A percentile compares a stretch with the other conserved stretches of the same genome.
Evolutionary conservation across 75 land plant genomes (phyloP).

Genomic region (Picea sitchensis): DNA sequence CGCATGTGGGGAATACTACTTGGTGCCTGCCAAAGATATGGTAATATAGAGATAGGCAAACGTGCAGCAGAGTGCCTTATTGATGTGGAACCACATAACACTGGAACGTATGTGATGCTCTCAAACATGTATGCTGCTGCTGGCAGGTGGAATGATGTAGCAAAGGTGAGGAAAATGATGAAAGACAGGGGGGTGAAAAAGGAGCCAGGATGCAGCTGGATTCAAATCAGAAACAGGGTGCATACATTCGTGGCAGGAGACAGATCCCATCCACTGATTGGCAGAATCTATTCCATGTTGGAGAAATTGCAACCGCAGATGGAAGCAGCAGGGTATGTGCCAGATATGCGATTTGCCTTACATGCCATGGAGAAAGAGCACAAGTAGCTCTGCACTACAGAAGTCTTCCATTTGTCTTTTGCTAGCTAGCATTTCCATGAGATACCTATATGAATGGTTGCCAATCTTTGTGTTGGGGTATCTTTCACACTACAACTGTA

Average conservation of each 20-base stretch:
- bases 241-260: not conserved
- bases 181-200: not conserved
- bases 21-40: not conserved
- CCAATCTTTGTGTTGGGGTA: too few relatives aligned
- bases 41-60: not conserved
- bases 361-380: too few relatives aligned
- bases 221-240: not conserved
- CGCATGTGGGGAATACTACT: conserved; percentile 1
- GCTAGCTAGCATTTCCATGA: too few relatives aligned
- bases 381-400: too few relatives aligned
- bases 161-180: not conserved
- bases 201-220: conserved; percentile 1
- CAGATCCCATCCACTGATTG: not conserved
- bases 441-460: too few relatives aligned
- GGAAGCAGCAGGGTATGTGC: not conserved
- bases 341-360: not conserved
- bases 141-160: not conserved
- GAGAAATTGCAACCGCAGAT: not conserved
- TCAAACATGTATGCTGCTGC: not conserved
- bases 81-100: not conserved
- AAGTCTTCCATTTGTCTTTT: too few relatives aligned
- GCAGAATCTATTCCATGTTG: not conserved
- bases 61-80: not conserved
- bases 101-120: not conserved
- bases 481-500: too few relatives aligned